Conservation (phyloP, 2,329 filamentous ascomycete genomes). For the Colletotrichum acutatum region DNA sequence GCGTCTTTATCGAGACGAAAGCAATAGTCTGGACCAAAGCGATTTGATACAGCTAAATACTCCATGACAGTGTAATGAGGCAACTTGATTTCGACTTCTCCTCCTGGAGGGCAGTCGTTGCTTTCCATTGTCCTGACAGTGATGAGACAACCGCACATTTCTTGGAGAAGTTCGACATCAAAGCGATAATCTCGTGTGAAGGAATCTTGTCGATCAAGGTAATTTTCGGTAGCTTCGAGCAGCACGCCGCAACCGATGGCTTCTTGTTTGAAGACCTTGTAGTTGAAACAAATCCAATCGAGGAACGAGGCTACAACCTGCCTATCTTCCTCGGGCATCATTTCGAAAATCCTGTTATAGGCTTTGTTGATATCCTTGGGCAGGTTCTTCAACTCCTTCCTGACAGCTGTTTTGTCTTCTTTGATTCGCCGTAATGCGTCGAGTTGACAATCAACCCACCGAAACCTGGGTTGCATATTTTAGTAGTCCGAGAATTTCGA, state of each 20-base stretch:
- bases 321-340: neutral
- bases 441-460: neutral
- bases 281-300: neutral
- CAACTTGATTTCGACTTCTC: neutral
- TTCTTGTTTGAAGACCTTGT: fast-evolving
- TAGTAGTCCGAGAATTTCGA: no score
- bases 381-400: neutral
- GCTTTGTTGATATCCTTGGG: neutral
- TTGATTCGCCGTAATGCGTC: neutral
- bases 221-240: fast-evolving
- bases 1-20: neutral
- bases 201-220: fast-evolving
- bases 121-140: no score
- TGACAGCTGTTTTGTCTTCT: neutral
- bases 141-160: neutral
- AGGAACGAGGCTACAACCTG: neutral
- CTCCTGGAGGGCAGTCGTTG: no score
- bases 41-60: neutral
- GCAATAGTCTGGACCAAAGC: fast-evolving
- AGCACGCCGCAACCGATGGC: fast-evolving
- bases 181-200: neutral
- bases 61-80: neutral
- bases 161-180: neutral
- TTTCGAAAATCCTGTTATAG: neutral
- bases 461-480: no score